Conservation (phyloP, 306 rosid species). For the Ormosia emarginata region DNA sequence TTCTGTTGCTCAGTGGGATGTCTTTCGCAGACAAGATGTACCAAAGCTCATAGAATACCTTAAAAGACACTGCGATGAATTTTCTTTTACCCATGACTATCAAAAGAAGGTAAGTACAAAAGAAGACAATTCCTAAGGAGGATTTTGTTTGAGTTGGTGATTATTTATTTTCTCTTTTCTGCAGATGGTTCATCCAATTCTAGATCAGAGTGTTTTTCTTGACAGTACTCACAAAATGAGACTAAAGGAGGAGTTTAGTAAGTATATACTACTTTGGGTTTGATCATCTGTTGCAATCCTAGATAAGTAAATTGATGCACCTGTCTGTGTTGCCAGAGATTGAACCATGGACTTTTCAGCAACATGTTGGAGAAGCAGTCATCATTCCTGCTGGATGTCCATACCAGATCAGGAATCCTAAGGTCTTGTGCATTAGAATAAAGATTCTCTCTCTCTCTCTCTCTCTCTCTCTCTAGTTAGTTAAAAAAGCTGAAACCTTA, state of each 20-base stretch:
- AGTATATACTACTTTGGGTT: constrained; percentile 30
- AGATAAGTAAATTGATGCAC: constrained; percentile 12
- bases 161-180: constrained; percentile 34
- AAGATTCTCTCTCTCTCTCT: background rate
- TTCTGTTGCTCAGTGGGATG: constrained; percentile 83
- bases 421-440: constrained; percentile 48
- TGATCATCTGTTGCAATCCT: constrained; percentile 10
- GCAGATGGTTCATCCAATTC: constrained; percentile 89
- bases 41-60: constrained; percentile 86
- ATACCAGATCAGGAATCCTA: constrained; percentile 82
- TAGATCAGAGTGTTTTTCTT: constrained; percentile 82
- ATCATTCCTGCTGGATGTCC: constrained; percentile 99
- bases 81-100: constrained; percentile 30
- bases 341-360: constrained; percentile 96
- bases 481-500: constrained; percentile 2
- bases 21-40: constrained; percentile 92
- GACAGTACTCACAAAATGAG: constrained; percentile 66
- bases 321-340: constrained; percentile 54
- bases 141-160: constrained; percentile 20
- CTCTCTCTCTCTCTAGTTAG: background rate
- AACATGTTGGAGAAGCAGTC: constrained; percentile 93
- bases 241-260: constrained; percentile 90
- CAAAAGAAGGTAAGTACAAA: constrained; percentile 47
- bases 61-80: constrained; percentile 56
- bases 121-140: constrained; percentile 10